Evolutionary conservation across 192 early-diverging fungal genomes (phyloP), one percentile per base, ranked within the genome.

Genomic region (Podochytrium sp.): DNA sequence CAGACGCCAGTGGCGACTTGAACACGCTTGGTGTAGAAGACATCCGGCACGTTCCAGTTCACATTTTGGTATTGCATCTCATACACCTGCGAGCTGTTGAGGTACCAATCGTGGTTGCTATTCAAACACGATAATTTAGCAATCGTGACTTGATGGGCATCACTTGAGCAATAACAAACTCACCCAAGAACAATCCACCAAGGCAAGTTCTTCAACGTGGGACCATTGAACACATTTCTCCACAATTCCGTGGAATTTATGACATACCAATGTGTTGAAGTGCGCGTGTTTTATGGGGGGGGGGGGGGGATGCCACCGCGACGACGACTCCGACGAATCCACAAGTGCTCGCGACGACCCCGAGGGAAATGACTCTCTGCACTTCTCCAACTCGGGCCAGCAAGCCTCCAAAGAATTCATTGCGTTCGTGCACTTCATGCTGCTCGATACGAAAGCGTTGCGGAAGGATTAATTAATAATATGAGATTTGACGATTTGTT

Each of bases 381-480:
- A 78, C 50, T 77, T 85, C 23, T 79, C 79, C 35, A 69, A 76
- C 7, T 80, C 85, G 10, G 89, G 82, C 23, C 25, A 43, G 52
- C n/a, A n/a, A n/a, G 66, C 79, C 25, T 74, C 53, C 57, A 56
- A 23, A 12, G 43, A 70, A 10, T 73, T 90, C 7, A 78, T 80
- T 43, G 80, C 83, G 58, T 81, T 91, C 41, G 66, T 87, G 10
- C 84, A 88, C 51, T 69, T 91, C 16, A 71, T 90, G 23, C 82
- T 87, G 63, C 81, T 89, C 63, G 81, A 85, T 41, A 55, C 79
- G 34, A 70, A 73, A 14, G 79, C 75, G 47, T 89, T 91, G n/a
- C n/a, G n/a, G n/a, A n/a, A n/a, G n/a, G n/a, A n/a, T n/a, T n/a
- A n/a, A n/a, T n/a, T n/a, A n/a, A n/a, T n/a, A n/a, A n/a, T n/a